These are phyloP conservation scores for Marsdenia floribunda DNA, from an alignment of 257 asterid species.

Conservation along the genomic window DNA sequence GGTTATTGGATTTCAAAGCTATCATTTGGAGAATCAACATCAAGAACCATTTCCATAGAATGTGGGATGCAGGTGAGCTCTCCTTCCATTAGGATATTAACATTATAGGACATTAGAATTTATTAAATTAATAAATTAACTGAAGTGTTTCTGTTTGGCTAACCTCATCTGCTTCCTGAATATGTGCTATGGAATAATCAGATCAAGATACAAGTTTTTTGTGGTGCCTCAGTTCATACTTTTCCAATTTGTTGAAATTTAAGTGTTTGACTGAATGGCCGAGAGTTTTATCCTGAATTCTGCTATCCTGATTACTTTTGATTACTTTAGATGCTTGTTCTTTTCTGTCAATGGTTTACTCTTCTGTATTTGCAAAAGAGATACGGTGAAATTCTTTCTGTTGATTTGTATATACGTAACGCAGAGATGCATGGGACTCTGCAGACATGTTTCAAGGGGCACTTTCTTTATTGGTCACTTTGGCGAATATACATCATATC, in stretches of 20 bases:
- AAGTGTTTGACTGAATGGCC: not conserved
- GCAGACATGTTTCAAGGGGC: not conserved
- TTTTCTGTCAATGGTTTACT: not conserved
- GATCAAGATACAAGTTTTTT: not conserved
- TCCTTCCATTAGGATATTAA: not conserved
- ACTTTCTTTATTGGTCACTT: not conserved
- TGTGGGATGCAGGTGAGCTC: slow-evolving; percentile 92
- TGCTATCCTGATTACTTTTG: not conserved
- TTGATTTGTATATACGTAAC: not conserved
- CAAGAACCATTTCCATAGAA: slow-evolving; percentile 92
- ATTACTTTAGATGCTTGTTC: not conserved
- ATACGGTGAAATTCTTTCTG: not conserved
- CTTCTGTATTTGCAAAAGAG: not conserved
- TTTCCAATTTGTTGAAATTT: not conserved
- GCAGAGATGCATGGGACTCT: not conserved
- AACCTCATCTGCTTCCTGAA: not conserved
- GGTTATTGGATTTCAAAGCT: slow-evolving; percentile 82
- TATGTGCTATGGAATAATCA: not conserved
- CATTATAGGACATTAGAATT: not conserved
- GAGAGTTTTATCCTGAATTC: not conserved
- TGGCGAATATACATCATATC: not conserved
- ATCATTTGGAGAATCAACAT: slow-evolving; percentile 94
- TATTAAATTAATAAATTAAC: not conserved
- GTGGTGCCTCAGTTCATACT: not conserved
- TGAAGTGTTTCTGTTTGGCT: not conserved